These are phyloP conservation scores for Panicum miliaceum DNA, from an alignment of 176 grass and related monocot genomes.

Conservation along the genomic window DNA sequence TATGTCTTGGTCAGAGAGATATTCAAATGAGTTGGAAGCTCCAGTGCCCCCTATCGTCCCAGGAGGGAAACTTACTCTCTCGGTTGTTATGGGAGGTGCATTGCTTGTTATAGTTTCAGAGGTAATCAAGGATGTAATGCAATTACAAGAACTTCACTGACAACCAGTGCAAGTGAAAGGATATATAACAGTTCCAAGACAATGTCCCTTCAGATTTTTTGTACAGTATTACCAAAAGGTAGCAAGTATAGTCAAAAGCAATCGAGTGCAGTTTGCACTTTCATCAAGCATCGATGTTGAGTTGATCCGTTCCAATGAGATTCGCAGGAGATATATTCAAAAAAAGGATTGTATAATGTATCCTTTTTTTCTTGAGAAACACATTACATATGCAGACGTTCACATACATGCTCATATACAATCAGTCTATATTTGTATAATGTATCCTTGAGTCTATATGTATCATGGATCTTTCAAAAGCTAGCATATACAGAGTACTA, in stretches of 20 bases:
- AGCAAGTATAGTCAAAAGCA: not conserved
- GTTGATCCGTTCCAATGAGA: not conserved
- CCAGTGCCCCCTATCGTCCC: constrained; percentile 61
- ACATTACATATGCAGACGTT: no score
- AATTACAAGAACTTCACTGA: constrained; percentile 55
- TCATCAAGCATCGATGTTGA: not conserved
- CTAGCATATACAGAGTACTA: no score
- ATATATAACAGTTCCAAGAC: not conserved
- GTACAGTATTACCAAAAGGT: not conserved
- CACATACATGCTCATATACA: no score
- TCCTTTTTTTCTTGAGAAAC: no score
- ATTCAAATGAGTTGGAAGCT: constrained; percentile 59
- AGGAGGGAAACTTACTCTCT: constrained; percentile 74
- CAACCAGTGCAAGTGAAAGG: constrained; percentile 1
- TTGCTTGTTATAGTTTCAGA: constrained; percentile 78
- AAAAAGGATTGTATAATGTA: no score
- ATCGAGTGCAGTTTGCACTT: not conserved
- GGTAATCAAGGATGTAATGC: constrained; percentile 69
- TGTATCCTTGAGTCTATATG: no score
- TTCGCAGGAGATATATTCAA: no score
- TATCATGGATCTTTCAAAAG: no score
- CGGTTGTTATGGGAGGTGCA: constrained; percentile 61
- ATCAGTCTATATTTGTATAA: no score
- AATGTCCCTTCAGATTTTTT: not conserved
- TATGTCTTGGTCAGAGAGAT: constrained; percentile 99